Evolutionary conservation across 495 filamentous ascomycete species (phyloP).

Genomic region (Trichoderma reesei): DNA sequence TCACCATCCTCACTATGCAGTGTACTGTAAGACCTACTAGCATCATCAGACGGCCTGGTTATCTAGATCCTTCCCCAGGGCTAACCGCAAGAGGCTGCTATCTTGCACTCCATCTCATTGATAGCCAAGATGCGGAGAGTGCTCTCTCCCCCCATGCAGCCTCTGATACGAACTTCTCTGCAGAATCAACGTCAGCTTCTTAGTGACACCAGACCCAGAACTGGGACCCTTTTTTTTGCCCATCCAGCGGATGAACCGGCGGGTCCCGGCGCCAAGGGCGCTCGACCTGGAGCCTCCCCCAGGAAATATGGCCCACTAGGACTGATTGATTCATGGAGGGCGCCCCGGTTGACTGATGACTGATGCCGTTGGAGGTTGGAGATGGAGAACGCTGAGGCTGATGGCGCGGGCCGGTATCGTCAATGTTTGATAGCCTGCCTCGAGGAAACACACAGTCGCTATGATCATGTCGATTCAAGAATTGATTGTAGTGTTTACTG

Average conservation of each 20-base stretch:
- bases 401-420: too few relatives aligned
- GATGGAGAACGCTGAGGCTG: background rate
- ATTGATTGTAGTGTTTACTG: too few relatives aligned
- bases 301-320: background rate
- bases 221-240: background rate
- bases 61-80: background rate
- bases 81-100: slow-evolving; percentile 8
- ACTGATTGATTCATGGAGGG: background rate
- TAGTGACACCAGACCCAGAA: background rate
- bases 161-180: background rate
- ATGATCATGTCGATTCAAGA: too few relatives aligned
- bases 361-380: background rate
- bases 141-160: too few relatives aligned
- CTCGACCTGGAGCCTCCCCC: background rate
- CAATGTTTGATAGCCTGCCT: too few relatives aligned
- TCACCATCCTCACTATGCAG: too few relatives aligned
- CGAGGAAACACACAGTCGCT: too few relatives aligned
- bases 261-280: background rate
- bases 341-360: background rate
- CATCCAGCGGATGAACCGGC: background rate
- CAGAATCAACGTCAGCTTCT: too few relatives aligned
- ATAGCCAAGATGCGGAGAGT: background rate
- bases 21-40: background rate
- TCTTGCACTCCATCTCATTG: background rate
- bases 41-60: background rate